Evolutionary conservation across 345 rosid genomes (phyloP).

Genomic region (Chamaenerion angustifolium): DNA sequence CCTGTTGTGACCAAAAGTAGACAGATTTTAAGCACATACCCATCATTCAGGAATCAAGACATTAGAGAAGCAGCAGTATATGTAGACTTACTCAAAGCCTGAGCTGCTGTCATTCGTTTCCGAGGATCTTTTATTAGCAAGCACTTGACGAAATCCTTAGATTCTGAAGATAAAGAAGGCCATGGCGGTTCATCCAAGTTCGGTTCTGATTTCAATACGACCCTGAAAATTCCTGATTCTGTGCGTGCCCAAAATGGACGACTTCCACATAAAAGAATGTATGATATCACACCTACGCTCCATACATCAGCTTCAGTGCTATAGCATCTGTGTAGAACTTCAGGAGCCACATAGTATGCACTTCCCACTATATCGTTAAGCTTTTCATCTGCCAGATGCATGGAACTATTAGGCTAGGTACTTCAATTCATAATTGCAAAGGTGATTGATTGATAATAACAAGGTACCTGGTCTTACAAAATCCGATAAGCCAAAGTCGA

Average conservation of each 20-base stretch:
- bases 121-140: slow-evolving; percentile 75
- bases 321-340: slow-evolving; percentile 91
- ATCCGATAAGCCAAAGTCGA: slow-evolving; percentile 95
- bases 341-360: slow-evolving; percentile 94
- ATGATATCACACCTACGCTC: slow-evolving; percentile 95
- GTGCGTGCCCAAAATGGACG: slow-evolving; percentile 99
- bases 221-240: slow-evolving; percentile 85
- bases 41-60: slow-evolving; percentile 7
- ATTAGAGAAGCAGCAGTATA: slow-evolving; percentile 7
- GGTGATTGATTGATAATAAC: slow-evolving; percentile 2
- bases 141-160: slow-evolving; percentile 77
- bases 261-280: slow-evolving; percentile 88
- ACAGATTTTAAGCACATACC: slow-evolving; percentile 1
- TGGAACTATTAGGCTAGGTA: too few species aligned
- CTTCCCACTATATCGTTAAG: slow-evolving; percentile 97
- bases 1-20: slow-evolving; percentile 27
- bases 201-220: slow-evolving; percentile 86
- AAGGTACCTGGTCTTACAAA: slow-evolving; percentile 86
- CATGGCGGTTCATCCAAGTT: slow-evolving; percentile 81
- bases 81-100: slow-evolving; percentile 65
- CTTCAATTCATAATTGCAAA: not conserved
- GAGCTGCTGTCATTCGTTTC: slow-evolving; percentile 86
- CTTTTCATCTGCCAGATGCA: slow-evolving; percentile 64
- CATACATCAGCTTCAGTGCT: slow-evolving; percentile 94
- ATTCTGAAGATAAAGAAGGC: slow-evolving; percentile 76